These are phyloP conservation scores for Gossypium stocksii DNA, from an alignment of 345 rosid genomes.

Conservation along the genomic window DNA sequence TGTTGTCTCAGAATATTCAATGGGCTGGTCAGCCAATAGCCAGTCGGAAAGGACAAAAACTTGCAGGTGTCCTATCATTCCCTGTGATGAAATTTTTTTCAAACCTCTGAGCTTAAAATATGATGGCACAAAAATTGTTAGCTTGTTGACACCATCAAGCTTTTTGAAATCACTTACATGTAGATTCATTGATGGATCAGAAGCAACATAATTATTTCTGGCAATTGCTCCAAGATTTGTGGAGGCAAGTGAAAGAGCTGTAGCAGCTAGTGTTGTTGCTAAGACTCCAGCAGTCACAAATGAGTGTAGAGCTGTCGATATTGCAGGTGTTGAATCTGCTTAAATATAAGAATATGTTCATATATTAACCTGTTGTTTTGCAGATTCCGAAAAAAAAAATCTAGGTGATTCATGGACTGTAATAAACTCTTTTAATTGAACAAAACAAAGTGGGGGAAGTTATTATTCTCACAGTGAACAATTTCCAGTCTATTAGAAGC, in stretches of 20 bases:
- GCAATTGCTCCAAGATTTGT: conserved; percentile 39
- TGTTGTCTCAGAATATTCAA: conserved; percentile 54
- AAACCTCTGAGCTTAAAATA: neutral
- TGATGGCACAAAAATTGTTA: neutral
- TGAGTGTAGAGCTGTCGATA: conserved; percentile 41
- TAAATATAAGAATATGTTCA: conserved; percentile 11
- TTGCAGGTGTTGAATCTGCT: conserved; percentile 41
- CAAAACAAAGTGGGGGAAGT: neutral
- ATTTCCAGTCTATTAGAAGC: conserved; percentile 43
- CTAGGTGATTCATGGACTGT: neutral
- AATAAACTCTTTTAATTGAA: neutral
- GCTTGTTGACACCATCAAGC: neutral
- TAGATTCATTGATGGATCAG: conserved; percentile 37
- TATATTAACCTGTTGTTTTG: neutral
- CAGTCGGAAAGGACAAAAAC: conserved; percentile 52
- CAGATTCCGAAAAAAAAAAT: neutral
- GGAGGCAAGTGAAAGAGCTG: conserved; percentile 39
- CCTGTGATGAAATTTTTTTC: conserved; percentile 24
- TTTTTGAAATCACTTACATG: conserved; percentile 27
- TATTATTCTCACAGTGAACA: conserved; percentile 36
- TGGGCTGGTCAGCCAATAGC: conserved; percentile 37
- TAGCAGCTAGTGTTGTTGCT: conserved; percentile 45
- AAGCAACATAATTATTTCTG: conserved; percentile 20
- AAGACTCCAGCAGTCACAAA: conserved; percentile 45
- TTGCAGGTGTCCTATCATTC: conserved; percentile 56